Base-by-base conservation (phyloP, 768 basidiomycete genomes). In the Boletus sp. region DNA sequence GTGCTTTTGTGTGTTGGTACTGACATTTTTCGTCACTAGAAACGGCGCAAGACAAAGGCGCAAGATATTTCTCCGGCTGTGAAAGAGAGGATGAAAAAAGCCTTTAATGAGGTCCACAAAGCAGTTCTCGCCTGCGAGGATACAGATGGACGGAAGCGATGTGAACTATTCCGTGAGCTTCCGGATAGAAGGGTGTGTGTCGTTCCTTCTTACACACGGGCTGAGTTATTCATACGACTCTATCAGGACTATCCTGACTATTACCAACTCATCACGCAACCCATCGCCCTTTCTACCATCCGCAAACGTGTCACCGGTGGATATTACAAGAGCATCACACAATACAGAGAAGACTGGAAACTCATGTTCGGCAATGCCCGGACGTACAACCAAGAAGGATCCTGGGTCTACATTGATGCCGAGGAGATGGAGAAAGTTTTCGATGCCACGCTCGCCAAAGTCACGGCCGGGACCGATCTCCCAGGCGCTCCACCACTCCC, bases 341-440 rank as follows among this genome's bases (percentile, higher is more conserved):
- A 81, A 53, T 93, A 85, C 74, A 77, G 81, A 53, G 82, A 83
- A 43, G 93, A 96, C 70, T 93, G 88, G 84, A 80, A 81, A 60
- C 80, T 93, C 52, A 94, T 99, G 88, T 98, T 95, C 72, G 80
- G 83, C 70, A 98, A 98, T 64, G 95, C 96, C 5, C 81, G 90
- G 63, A 89, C 84, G 41, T 98, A 93, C 77, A 98, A 98, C 69
- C 87, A 89, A 70, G 93, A 96, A 71, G 93, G 89, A 2, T 95
- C 93, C 0, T 93, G 91, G 89, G 93, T 97, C 35, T 96, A 94
- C 71, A 79, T 89, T 56, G 93, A 96, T 57, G 94, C 96, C 8
- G 89, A 92, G 46, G 90, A 93, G 75, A 92, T 95, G 89, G 89
- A 96, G 73, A 90, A 88, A 66, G 85, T 86, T 46, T 93, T 95